Base-by-base conservation (phyloP, 768 basidiomycete species). In the Termitomyces sp. region DNA sequence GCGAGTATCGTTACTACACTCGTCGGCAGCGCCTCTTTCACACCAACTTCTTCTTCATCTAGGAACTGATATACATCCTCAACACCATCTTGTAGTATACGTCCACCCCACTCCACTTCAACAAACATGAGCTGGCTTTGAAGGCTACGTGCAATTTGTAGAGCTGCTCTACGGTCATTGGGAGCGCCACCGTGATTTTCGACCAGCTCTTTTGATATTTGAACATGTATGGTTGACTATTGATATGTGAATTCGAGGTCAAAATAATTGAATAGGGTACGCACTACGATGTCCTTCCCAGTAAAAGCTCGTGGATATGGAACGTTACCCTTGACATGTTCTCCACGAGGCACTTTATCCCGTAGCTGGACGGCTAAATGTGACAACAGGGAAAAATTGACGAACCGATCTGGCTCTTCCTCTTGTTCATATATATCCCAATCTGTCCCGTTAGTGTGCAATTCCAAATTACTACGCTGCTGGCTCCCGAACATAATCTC, bases 41-140 rank as follows among this genome's bases (percentile, higher is more conserved):
- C 79, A 26, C 70, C 68, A 36, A 86, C 86, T 55, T 88, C 87
- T 46, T 82, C 79, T 58, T 97, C 94, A 58, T 94, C 94, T 70
- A 93, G 75, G 72, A 98, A 96, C 82, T 90, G 91, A 71, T 90
- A 98, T 2, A 97, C 94, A 63, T 96, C 93, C 66, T 96, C 94
- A 2, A 96, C 90, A 1, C 90, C 88, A 64, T 96, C 94, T 59
- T 90, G 85, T 53, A 98, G 73, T 2, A 87, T 78, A 20, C 87
- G 83, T 47, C 86, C 85, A 26, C 92, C 92, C 92, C 95, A 96
- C 68, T 98, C 95, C 3, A 98, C 94, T 67, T 99, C 97, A 68
- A 95, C 92, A 72, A 98, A 95, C 78, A 94, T 98, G 8, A 98
- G 79, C 70, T 93, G 90, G 57, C 83, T 86, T 66, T 98, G 94